Base-by-base conservation (phyloP, 306 rosid genomes). In the Mimosa bimucronata region DNA sequence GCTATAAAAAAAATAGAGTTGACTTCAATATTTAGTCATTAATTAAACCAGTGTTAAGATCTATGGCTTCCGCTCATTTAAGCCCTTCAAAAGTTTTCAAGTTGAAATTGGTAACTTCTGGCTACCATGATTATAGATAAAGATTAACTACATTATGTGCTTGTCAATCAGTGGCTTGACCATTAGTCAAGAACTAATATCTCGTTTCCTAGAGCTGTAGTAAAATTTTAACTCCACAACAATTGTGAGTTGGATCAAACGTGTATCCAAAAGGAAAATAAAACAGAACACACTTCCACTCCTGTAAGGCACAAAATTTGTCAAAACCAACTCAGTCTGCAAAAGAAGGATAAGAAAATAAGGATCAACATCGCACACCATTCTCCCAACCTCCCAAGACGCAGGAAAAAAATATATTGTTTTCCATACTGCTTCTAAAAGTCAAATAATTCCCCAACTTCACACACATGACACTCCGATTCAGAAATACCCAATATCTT, bases 391-490 rank as follows among this genome's bases (percentile, higher is more conserved):
- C 71, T 13, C n/a, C 60, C 55, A 41, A 18, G 13, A 10, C 64
- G 15, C 18, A 10, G 42, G 46, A 14, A 0, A 2, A 31, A 3
- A 73, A 77, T 30, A 34, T 15, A 31, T 16, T 21, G 62, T 45
- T 48, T 58, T 3, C 65, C 34, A 23, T 23, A 6, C 66, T 58
- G 21, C 41, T 57, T 68, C 30, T 28, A 9, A 57, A 23, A 57
- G 30, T 57, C 62, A n/a, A 21, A 21, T 23, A 29, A 26, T 50
- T 34, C 78, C n/a, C 30, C 62, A 6, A 41, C 16, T 48, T 74
- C 41, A 44, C 16, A 48, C 64, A 62, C 31, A 72, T 2, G 72
- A 48, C 48, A 52, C 52, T 77, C 41, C 73, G 74, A 40, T 73
- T 38, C 11, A 71, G 69, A 48, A 67, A 40, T 5, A 42, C 74